These are phyloP conservation scores for Pelomyxa schiedti DNA, from an alignment of 78 protist species.

Conservation along the genomic window DNA sequence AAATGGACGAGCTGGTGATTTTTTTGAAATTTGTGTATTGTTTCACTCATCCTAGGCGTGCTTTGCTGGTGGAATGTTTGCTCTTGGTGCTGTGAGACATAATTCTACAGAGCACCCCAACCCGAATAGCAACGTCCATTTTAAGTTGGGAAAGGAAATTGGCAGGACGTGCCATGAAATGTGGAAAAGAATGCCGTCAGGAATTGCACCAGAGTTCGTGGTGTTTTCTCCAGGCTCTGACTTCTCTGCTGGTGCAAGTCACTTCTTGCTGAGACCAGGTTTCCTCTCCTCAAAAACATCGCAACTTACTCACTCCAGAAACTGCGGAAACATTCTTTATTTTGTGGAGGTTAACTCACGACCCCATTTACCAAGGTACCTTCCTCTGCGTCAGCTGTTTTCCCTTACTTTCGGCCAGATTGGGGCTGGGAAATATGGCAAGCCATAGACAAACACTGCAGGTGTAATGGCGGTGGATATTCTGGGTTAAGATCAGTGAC, in stretches of 20 bases:
- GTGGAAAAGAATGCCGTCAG: not conserved
- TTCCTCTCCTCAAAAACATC: no score
- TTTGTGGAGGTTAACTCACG: constrained; percentile 49
- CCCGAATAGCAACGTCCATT: not conserved
- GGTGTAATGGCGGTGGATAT: constrained; percentile 37
- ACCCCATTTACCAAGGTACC: constrained; percentile 51
- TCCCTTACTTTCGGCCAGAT: no score
- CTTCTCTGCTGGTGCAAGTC: not conserved
- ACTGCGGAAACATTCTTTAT: constrained; percentile 60
- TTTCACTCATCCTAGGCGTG: constrained; percentile 28
- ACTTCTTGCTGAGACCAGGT: constrained; percentile 1
- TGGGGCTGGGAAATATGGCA: constrained; percentile 69
- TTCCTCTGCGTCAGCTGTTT: no score
- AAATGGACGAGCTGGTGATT: constrained; percentile 18
- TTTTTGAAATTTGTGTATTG: not conserved
- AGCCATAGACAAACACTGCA: constrained; percentile 47
- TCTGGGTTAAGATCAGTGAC: constrained; percentile 29
- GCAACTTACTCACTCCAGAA: no score
- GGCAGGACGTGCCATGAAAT: constrained; percentile 1
- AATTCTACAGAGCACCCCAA: not conserved
- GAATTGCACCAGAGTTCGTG: not conserved
- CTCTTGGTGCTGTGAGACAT: constrained; percentile 9
- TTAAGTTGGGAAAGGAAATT: not conserved
- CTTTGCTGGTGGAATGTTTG: constrained; percentile 73
- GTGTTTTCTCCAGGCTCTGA: not conserved